Percentiles rank a stretch among this genome's conserved stretches.
Conservation (phyloP, 495 filamentous ascomycete species). For the Annulohypoxylon moriforme region DNA sequence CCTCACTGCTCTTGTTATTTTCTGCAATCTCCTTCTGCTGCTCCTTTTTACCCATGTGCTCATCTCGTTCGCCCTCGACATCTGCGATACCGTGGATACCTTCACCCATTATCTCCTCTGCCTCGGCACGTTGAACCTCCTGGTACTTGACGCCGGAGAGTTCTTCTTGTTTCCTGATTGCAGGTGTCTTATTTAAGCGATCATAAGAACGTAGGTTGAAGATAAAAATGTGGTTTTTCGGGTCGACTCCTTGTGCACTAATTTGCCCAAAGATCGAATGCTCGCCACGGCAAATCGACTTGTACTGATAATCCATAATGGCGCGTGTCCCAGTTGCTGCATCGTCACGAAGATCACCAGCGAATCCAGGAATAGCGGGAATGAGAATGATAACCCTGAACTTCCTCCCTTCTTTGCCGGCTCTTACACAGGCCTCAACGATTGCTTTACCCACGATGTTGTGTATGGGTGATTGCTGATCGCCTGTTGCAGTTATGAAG, state of each 20-base stretch:
- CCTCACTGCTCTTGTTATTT: slow-evolving; percentile 62
- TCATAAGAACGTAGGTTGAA: slow-evolving; percentile 94
- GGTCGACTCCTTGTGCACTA: slow-evolving; percentile 79
- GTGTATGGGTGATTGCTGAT: slow-evolving; percentile 83
- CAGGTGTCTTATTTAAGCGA: slow-evolving; percentile 82
- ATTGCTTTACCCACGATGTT: slow-evolving; percentile 90
- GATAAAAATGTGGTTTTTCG: slow-evolving; percentile 83
- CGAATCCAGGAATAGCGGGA: slow-evolving; percentile 92
- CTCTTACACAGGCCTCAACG: slow-evolving; percentile 86
- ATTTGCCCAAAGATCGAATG: slow-evolving; percentile 89
- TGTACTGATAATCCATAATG: slow-evolving; percentile 99
- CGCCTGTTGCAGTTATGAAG: slow-evolving; percentile 95
- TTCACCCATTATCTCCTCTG: slow-evolving; percentile 84
- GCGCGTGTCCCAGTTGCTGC: slow-evolving; percentile 87
- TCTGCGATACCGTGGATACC: slow-evolving; percentile 71
- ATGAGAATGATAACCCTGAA: slow-evolving; percentile 92
- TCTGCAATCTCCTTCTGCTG: slow-evolving; percentile 62
- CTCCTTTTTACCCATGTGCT: slow-evolving; percentile 53
- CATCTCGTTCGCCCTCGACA: slow-evolving; percentile 52
- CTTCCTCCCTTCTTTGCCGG: slow-evolving; percentile 84
- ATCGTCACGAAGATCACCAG: slow-evolving; percentile 85
- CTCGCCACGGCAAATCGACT: slow-evolving; percentile 90
- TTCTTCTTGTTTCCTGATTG: slow-evolving; percentile 75
- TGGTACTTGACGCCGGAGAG: slow-evolving; percentile 83
- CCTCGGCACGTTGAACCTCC: slow-evolving; percentile 85